Base-by-base conservation (phyloP, 371 early-diverging fungal genomes). In the Mortierella sp. region DNA sequence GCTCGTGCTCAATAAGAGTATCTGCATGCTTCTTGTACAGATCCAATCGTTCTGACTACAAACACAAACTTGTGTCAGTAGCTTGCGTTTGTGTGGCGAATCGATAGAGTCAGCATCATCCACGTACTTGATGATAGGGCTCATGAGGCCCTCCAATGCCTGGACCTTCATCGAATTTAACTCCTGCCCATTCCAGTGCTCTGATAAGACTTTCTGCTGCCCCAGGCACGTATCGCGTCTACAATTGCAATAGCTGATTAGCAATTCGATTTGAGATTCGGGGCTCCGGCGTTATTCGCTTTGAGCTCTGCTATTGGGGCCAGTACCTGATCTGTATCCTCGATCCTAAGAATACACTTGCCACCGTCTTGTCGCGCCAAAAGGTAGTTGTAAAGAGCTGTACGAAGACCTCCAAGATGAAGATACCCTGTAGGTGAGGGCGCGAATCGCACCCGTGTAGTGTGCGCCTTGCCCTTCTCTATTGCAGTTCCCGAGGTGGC, bases 381-480 rank as follows among this genome's bases (percentile, higher is more conserved):
- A 45, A 97, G 86, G 70, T 94, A 96, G 85, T 97, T 97, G 86
- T 93, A 97, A 61, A 98, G 89, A 8, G 97, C 96, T 0, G 97
- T 97, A 58, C 98, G 89, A 64, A 98, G 88, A 20, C 97, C 97
- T 43, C 98, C 98, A 24, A 98, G 89, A 77, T 98, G 98, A 54
- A 98, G 88, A 70, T 92, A 87, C 9, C 98, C 98, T 1, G 98
- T 97, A 5, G 98, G 98, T 66, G 96, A 95, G 6, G 98, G 98
- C 3, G 98, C 98, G 84, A 98, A 98, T 24, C 98, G 90, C 32
- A 97, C 96, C 24, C 96, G 86, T 12, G 92, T 91, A 14, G 87
- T 85, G 5, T 55, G 18, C 1, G 52, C 9, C 6, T 61, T 45
- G 30, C 37, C 66, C 20, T 47, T n/a, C 28, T 20, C 22, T 49